Base-by-base conservation (phyloP, 371 early-diverging fungal genomes). In the Rhizopus arrhizus region DNA sequence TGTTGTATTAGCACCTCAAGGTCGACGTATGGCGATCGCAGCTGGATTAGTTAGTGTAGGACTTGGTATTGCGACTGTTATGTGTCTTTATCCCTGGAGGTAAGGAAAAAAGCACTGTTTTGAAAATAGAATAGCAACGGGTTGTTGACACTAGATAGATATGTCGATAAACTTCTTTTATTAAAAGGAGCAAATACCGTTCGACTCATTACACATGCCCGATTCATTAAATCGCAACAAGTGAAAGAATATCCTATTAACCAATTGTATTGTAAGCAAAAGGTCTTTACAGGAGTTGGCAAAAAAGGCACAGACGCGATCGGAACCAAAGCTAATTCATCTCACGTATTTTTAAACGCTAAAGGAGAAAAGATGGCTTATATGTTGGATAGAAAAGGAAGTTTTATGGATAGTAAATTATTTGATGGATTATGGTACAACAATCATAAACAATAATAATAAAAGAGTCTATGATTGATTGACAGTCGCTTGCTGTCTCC, bases 1-100 rank as follows among this genome's bases (percentile, higher is more conserved):
- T 0, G 57, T 67, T 53, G 72, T 72, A 12, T 56, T 81, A 33
- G 81, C 78, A 35, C 76, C 78, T 28, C 50, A 76, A 53, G 65
- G 65, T 2, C 54, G 74, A 40, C 73, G 81, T 4, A 59, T 74
- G 40, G 78, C 70, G 3, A 71, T 81, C 52, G 76, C 76, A 9
- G 73, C 66, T 55, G 73, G 73, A 10, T 57, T 81, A 40, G 66
- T 76, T 5, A 56, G 72, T 8, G 66, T 73, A 34, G 81, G 81
- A 52, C 49, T 78, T n/a, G 73, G 67, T 36, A 68, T 78, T 36
- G 76, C 81, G 6, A 56, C 74, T 49, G 52, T 69, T 5, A 78
- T 81, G 81, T 81, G 78, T 62, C 36, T 71, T n/a, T 81, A 81
- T 66, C 81, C 81, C 34, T 81, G 78, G 78, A 70, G 80, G 76